Base-by-base conservation (phyloP, 805 yeast genomes). In the Candida khao-thaluensis region DNA sequence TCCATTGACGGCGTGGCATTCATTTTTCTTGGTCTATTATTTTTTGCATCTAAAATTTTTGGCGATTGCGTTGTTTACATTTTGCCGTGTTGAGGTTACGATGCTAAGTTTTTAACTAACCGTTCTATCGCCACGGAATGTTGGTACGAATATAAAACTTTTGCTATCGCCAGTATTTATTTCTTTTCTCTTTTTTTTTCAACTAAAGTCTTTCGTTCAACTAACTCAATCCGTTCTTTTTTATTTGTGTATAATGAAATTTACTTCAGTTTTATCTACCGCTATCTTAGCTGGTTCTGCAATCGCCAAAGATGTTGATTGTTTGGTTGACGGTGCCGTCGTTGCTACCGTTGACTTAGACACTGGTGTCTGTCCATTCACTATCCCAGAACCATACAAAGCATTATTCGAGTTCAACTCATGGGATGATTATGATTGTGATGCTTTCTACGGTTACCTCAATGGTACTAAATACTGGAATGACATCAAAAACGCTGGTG, bases 331-430 rank as follows among this genome's bases (percentile, higher is more conserved):
- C 46, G 70, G 66, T 44, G 48, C 22, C 15, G 43, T 56, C 24
- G 57, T 54, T 25, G 62, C 66, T 17, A 56, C 59, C 29, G 72
- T 67, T 24, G 71, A 64, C 52, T 59, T 59, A 48, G 71, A 59
- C 36, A 57, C 72, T 23, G 72, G 70, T 34, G 36, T 39, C 3
- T 67, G 72, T 54, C 59, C 64, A 25, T 66, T 66, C 59, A 40
- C 54, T 7, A 42, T 67, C 28, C 69, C 69, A 41, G 31, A 48
- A 2, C 11, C 37, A 16, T 53, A 44, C 35, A 63, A 66, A 15
- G 45, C 40, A 28, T 53, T 47, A 11, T 65, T 60, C 46, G 49
- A 49, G 23, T 64, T 47, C 49, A 43, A 22, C 12, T 49, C 57
- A 30, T 31, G 47, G 25, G 61, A 62, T 25, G 60, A 66, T 45